A percentile compares a stretch with the other conserved stretches of the same genome.
Conservation (phyloP, 108 stramenopile species). For the Conticribra weissflogii region DNA sequence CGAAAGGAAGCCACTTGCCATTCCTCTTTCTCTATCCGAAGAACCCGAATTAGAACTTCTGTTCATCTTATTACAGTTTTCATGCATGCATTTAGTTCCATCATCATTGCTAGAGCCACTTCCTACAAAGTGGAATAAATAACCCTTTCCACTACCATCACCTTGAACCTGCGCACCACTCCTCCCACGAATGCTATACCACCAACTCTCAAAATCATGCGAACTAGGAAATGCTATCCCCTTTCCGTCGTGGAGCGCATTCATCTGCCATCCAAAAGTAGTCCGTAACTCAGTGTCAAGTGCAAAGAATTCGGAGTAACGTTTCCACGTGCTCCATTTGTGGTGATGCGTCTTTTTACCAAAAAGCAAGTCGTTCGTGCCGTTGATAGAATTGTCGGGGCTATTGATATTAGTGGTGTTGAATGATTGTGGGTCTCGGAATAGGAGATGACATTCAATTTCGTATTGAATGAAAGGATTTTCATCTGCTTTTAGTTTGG, state of each 20-base stretch:
- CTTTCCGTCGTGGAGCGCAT: constrained; percentile 32
- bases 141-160: constrained; percentile 6
- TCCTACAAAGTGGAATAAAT: background rate
- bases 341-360: background rate
- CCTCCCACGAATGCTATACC: constrained; percentile 22
- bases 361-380: background rate
- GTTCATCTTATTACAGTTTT: no score
- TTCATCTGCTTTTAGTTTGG: constrained; percentile 1
- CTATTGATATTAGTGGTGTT: background rate
- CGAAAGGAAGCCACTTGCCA: no score
- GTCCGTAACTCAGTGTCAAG: constrained; percentile 33
- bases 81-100: no score
- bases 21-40: no score
- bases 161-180: constrained; percentile 4
- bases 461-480: constrained; percentile 42
- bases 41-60: no score
- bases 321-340: constrained; percentile 43
- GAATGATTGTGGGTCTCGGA: constrained; percentile 23
- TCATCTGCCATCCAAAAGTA: constrained; percentile 46
- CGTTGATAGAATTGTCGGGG: background rate
- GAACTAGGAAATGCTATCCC: constrained; percentile 34
- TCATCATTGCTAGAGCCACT: no score
- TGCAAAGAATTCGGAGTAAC: constrained; percentile 36
- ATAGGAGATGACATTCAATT: constrained; percentile 28
- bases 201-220: constrained; percentile 30